phyloP scores from a whole-genome alignment of 2,329 filamentous ascomycete species.

The Peltaster fructicola region DNA sequence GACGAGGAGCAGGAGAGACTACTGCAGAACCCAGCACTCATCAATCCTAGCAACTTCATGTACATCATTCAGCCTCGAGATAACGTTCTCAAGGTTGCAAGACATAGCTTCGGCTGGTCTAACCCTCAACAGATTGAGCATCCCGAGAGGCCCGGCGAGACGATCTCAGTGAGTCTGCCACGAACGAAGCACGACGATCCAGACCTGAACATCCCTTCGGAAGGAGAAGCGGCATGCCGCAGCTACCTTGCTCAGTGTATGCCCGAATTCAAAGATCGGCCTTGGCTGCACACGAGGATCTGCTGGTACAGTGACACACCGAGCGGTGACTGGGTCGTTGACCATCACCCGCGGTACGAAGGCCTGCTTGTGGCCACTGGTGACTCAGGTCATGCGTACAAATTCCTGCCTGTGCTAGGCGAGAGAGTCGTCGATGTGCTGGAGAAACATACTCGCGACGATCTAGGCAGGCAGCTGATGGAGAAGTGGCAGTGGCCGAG shows the following conservation, averaged over 20 bases:
- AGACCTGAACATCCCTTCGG: conserved; percentile 31
- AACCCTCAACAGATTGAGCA: conserved; percentile 30
- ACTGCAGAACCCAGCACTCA: conserved; percentile 48
- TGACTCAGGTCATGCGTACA: conserved; percentile 45
- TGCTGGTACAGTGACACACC: conserved; percentile 42
- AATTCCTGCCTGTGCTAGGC: conserved; percentile 42
- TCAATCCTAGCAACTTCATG: conserved; percentile 53
- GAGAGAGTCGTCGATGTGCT: conserved; percentile 36
- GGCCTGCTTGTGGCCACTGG: conserved; percentile 42
- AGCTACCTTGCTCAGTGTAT: conserved; percentile 40
- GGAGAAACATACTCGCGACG: conserved; percentile 21
- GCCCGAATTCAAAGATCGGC: conserved; percentile 20
- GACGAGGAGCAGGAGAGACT: conserved; percentile 50
- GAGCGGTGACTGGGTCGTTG: conserved; percentile 37
- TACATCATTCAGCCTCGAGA: conserved; percentile 54
- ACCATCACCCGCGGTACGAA: conserved; percentile 31
- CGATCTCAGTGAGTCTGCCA: conserved; percentile 31
- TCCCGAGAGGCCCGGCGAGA: conserved; percentile 22
- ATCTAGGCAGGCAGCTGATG: conserved; percentile 31
- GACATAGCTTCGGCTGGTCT: conserved; percentile 32
- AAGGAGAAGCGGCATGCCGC: conserved; percentile 45
- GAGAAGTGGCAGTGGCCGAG: conserved; percentile 43
- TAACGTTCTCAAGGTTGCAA: conserved; percentile 29
- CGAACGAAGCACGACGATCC: conserved; percentile 30
- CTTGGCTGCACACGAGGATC: conserved; percentile 29